Evolutionary conservation across 2,329 filamentous ascomycete genomes (phyloP).

Genomic region (Ascocoryne sarcoides): DNA sequence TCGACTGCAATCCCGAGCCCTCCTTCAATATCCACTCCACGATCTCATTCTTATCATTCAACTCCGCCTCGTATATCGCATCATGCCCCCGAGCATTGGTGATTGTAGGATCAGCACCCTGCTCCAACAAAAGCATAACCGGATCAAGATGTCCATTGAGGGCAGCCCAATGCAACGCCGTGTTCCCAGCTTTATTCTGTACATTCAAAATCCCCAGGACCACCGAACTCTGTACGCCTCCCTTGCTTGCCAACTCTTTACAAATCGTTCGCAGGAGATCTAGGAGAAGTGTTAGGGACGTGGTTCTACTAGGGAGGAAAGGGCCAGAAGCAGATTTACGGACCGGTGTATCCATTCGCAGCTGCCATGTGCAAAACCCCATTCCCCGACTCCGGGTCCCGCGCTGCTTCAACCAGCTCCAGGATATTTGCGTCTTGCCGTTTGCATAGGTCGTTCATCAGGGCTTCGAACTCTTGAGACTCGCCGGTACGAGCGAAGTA

Average conservation of each 20-base stretch:
- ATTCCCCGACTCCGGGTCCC: conserved; percentile 69
- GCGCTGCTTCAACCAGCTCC: conserved; percentile 60
- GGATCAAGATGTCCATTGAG: conserved; percentile 77
- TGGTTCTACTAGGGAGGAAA: neutral
- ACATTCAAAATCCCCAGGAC: conserved; percentile 50
- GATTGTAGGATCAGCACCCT: conserved; percentile 68
- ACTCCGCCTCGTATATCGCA: conserved; percentile 64
- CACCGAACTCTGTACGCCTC: conserved; percentile 19
- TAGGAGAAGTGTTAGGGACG: conserved; percentile 3
- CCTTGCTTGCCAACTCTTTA: conserved; percentile 30
- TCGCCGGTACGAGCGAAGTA: conserved; percentile 80
- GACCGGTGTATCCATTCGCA: conserved; percentile 82
- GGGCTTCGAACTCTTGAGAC: conserved; percentile 52
- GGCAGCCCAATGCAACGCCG: conserved; percentile 87
- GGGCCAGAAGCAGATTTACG: conserved; percentile 26
- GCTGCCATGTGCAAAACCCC: conserved; percentile 82
- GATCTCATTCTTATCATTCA: conserved; percentile 58
- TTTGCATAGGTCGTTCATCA: conserved; percentile 50
- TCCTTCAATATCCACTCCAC: conserved; percentile 43
- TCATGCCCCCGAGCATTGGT: conserved; percentile 81
- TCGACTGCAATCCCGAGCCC: conserved; percentile 31
- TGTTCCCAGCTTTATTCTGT: conserved; percentile 78
- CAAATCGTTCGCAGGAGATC: conserved; percentile 40
- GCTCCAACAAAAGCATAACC: conserved; percentile 67
- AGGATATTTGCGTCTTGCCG: conserved; percentile 50